These are phyloP conservation scores for Backusella mclennaniae DNA, from an alignment of 192 early-diverging fungal genomes.

Conservation along the genomic window DNA sequence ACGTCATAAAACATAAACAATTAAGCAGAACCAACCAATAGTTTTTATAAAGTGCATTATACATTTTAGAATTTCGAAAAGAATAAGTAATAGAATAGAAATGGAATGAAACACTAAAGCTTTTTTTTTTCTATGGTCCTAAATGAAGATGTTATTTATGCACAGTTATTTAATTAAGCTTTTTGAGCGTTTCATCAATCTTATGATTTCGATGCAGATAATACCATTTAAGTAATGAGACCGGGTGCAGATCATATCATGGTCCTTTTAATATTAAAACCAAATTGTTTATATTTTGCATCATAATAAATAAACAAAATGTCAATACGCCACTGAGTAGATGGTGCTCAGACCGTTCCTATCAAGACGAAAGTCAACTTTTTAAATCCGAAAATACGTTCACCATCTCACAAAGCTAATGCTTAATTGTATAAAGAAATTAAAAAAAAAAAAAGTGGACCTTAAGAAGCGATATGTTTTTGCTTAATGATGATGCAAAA, in stretches of 20 bases:
- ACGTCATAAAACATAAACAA: neutral
- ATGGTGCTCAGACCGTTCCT: neutral
- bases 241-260: neutral
- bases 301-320: neutral
- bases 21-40: neutral
- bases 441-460: neutral
- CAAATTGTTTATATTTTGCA: neutral
- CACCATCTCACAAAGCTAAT: neutral
- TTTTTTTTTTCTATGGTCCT: neutral
- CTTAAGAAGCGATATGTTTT: too few relatives aligned
- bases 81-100: neutral
- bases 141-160: neutral
- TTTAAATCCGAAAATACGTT: neutral
- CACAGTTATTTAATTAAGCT: conserved; percentile 8
- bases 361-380: neutral
- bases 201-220: neutral
- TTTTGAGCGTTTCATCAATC: conserved; percentile 2
- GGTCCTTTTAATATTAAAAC: neutral
- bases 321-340: neutral
- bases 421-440: neutral
- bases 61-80: neutral
- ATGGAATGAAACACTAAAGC: neutral
- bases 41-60: neutral
- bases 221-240: neutral
- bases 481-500: neutral